These are phyloP conservation scores for Eucalyptus lansdowneana DNA, from an alignment of 345 rosid genomes.

Conservation along the genomic window DNA sequence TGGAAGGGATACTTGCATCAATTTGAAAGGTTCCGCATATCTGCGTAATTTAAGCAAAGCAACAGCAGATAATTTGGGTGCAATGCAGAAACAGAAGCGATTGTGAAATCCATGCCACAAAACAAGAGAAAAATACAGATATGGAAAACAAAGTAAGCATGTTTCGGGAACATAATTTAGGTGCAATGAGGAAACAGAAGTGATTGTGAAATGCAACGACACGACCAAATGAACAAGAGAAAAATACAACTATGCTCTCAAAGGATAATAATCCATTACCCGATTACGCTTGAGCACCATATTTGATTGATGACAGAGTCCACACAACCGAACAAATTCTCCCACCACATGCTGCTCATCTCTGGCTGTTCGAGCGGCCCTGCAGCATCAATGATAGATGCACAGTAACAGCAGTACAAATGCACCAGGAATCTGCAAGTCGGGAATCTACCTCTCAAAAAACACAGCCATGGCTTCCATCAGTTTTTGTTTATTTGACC, in stretches of 20 bases:
- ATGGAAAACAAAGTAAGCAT: no score
- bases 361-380: constrained; percentile 50
- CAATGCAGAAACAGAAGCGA: no score
- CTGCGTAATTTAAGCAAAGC: background rate
- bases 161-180: no score
- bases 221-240: no score
- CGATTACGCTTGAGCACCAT: constrained; percentile 82
- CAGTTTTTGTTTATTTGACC: constrained; percentile 61
- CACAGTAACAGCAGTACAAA: background rate
- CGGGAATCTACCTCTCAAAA: constrained; percentile 60
- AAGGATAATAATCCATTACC: constrained; percentile 19
- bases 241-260: background rate
- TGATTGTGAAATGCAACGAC: no score
- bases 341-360: constrained; percentile 44
- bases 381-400: constrained; percentile 4
- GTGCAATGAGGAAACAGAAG: no score
- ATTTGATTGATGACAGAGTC: constrained; percentile 66
- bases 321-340: constrained; percentile 69
- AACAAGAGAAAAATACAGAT: background rate
- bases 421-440: background rate
- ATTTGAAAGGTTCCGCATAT: background rate
- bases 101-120: no score
- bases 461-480: constrained; percentile 83
- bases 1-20: background rate
- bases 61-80: no score